Base-by-base conservation (phyloP, 805 yeast species). In the Candida sphagnicola region DNA sequence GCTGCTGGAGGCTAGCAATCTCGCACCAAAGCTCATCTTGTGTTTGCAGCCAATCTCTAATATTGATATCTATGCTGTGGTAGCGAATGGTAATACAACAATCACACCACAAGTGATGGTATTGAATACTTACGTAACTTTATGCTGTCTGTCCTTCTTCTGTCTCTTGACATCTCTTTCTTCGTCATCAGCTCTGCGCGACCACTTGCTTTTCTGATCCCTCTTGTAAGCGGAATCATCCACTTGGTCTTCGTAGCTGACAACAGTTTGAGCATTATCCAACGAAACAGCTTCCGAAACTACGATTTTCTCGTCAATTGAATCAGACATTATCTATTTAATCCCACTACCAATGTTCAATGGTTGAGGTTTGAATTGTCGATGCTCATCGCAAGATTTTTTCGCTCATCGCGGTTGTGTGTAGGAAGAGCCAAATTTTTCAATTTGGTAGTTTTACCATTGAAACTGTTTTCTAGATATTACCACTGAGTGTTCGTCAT, bases 41-140 rank as follows among this genome's bases (percentile, higher is more conserved):
- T n/a, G n/a, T n/a, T n/a, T n/a, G n/a, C n/a, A n/a, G n/a, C n/a
- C n/a, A n/a, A n/a, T n/a, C n/a, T n/a, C n/a, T n/a, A n/a, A n/a
- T n/a, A n/a, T n/a, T n/a, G n/a, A n/a, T n/a, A n/a, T n/a, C n/a
- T n/a, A n/a, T n/a, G n/a, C n/a, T n/a, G n/a, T n/a, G n/a, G n/a
- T n/a, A n/a, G n/a, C n/a, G n/a, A n/a, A n/a, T n/a, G n/a, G n/a
- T n/a, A n/a, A n/a, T n/a, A n/a, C n/a, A n/a, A n/a, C n/a, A n/a
- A n/a, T n/a, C n/a, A n/a, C n/a, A n/a, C n/a, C n/a, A n/a, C n/a
- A n/a, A n/a, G n/a, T n/a, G n/a, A n/a, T n/a, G n/a, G n/a, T n/a
- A n/a, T n/a, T n/a, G n/a, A n/a, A n/a, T 76, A 77, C 82, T 79
- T 78, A 77, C 82, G 74, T 65, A 63, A 66, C 68, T 67, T 58